phyloP scores from a whole-genome alignment of 2,329 filamentous ascomycete genomes.

The Monilinia polystroma region DNA sequence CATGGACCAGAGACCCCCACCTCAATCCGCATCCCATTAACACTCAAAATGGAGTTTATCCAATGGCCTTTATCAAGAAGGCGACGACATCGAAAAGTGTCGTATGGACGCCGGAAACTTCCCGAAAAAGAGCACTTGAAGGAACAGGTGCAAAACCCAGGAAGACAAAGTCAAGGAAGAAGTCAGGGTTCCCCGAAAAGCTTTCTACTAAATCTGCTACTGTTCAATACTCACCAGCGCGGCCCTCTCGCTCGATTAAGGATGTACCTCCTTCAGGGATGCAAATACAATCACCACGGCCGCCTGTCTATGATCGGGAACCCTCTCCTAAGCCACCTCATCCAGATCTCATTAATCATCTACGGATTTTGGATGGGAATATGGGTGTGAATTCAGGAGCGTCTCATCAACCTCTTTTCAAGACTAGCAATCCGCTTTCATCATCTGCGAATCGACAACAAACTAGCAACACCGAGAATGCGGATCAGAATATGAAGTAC shows the following conservation, averaged over 20 bases:
- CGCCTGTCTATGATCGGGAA: background rate
- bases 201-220: background rate
- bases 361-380: slow-evolving; percentile 8
- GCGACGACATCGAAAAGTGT: background rate
- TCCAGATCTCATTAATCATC: slow-evolving; percentile 7
- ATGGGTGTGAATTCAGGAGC: background rate
- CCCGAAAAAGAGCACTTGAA: slow-evolving; percentile 4
- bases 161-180: slow-evolving; percentile 10
- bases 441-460: background rate
- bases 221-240: background rate
- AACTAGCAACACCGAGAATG: background rate
- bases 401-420: background rate
- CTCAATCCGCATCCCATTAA: background rate
- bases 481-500: background rate
- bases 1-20: background rate
- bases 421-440: background rate
- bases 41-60: slow-evolving; percentile 9
- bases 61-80: slow-evolving; percentile 2
- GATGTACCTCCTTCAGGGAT: background rate
- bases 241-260: background rate
- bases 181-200: background rate
- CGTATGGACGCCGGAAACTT: background rate
- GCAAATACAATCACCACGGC: background rate
- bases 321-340: slow-evolving; percentile 1
- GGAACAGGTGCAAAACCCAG: background rate